Conservation (phyloP, 2,329 filamentous ascomycete genomes). For the Chaetomium globosum region DNA sequence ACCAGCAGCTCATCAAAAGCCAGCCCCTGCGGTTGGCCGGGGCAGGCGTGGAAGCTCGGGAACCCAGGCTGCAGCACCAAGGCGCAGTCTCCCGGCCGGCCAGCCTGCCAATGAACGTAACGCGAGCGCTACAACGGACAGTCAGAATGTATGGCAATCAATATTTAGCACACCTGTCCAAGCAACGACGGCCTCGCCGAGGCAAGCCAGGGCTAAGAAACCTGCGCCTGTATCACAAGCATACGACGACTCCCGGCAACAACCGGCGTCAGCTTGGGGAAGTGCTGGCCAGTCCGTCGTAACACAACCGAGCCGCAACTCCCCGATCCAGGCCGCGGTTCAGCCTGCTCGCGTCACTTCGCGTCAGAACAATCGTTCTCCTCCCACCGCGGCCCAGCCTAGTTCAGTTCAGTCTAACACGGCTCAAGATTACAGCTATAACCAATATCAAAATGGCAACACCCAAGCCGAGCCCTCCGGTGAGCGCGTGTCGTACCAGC, state of each 20-base stretch:
- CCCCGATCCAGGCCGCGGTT: slow-evolving; percentile 40
- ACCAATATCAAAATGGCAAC: slow-evolving; percentile 31
- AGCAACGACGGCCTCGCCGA: slow-evolving; percentile 28
- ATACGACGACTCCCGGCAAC: slow-evolving; percentile 31
- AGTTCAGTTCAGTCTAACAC: slow-evolving; percentile 30
- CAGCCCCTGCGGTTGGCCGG: slow-evolving; percentile 16
- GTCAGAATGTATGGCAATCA: slow-evolving; percentile 28
- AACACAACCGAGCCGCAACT: slow-evolving; percentile 29
- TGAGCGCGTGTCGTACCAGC: slow-evolving; percentile 40
- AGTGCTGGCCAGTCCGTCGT: slow-evolving; percentile 36
- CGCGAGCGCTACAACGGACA: slow-evolving; percentile 11
- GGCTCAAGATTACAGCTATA: slow-evolving; percentile 32
- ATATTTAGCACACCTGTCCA: slow-evolving; percentile 17
- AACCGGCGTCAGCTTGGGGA: slow-evolving; percentile 30
- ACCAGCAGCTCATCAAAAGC: slow-evolving; percentile 13
- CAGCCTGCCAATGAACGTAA: slow-evolving; percentile 22
- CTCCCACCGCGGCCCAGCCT: slow-evolving; percentile 25
- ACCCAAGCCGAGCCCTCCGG: slow-evolving; percentile 30
- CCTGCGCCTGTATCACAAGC: slow-evolving; percentile 23
- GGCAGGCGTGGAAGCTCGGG: slow-evolving; percentile 12
- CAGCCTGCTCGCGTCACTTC: slow-evolving; percentile 43
- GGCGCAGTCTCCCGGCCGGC: slow-evolving; percentile 27
- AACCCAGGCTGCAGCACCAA: slow-evolving; percentile 17
- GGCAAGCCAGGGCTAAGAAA: slow-evolving; percentile 28
- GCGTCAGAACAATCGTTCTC: slow-evolving; percentile 42